These are phyloP conservation scores for Neofusicoccum parvum DNA, from an alignment of 2,329 filamentous ascomycete genomes.

Conservation along the genomic window DNA sequence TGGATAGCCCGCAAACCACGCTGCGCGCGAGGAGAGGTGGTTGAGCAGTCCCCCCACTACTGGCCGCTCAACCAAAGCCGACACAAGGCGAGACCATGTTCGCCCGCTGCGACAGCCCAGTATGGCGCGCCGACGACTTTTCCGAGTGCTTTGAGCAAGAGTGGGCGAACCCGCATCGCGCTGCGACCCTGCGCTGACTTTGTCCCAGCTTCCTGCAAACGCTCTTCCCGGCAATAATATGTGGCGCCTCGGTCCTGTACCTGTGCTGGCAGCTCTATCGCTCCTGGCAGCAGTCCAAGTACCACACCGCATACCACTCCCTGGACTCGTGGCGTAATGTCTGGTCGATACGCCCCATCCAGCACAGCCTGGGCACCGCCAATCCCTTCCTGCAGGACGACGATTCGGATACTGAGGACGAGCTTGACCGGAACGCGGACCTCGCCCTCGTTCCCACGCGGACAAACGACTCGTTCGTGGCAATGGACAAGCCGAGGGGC, in stretches of 20 bases:
- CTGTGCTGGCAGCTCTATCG: conserved; percentile 62
- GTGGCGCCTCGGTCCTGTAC: conserved; percentile 69
- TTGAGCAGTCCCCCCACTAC: conserved; percentile 9
- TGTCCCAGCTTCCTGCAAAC: conserved; percentile 72
- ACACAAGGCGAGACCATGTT: conserved; percentile 49
- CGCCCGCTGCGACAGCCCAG: conserved; percentile 57
- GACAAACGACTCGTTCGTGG: conserved; percentile 57
- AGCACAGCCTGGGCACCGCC: conserved; percentile 33
- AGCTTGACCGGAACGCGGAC: conserved; percentile 59
- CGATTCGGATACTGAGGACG: conserved; percentile 57
- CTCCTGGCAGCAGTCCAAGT: conserved; percentile 56
- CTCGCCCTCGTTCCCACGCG: conserved; percentile 59
- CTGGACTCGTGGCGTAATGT: conserved; percentile 50
- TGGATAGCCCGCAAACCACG: not conserved
- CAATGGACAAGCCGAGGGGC: conserved; percentile 74
- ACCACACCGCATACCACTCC: conserved; percentile 59
- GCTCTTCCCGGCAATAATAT: conserved; percentile 73
- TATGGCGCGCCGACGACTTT: conserved; percentile 65
- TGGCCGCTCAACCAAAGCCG: conserved; percentile 24
- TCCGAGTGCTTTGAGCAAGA: conserved; percentile 65
- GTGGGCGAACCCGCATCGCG: conserved; percentile 46
- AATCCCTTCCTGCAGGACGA: conserved; percentile 29
- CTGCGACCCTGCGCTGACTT: conserved; percentile 13
- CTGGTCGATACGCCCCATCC: conserved; percentile 36
- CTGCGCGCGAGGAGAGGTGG: conserved; percentile 11